Conservation (phyloP, 2,329 filamentous ascomycete genomes). For the Phialophora macrospora region DNA sequence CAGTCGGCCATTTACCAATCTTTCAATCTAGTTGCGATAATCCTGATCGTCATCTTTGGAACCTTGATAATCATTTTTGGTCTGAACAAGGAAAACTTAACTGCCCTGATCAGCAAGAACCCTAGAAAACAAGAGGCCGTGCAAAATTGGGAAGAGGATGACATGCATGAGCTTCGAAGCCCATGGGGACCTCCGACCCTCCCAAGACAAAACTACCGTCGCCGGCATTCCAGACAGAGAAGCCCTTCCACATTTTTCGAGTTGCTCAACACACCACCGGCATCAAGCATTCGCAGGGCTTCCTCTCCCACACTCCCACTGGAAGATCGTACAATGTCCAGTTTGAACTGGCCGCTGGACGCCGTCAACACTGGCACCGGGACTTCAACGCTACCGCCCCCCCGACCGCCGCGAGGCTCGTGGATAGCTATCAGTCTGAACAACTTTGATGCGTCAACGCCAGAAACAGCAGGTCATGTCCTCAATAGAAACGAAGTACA, state of each 20-base stretch:
- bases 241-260: background rate
- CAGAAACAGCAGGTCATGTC: background rate
- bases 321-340: background rate
- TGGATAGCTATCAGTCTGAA: constrained; percentile 12
- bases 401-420: background rate
- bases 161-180: constrained; percentile 22
- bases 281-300: background rate
- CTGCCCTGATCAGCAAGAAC: constrained; percentile 9
- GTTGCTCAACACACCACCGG: background rate
- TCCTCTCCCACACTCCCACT: constrained; percentile 1
- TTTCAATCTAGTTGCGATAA: constrained; percentile 31
- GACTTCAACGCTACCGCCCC: no score
- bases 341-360: background rate
- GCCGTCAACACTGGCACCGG: background rate
- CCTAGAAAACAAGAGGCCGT: constrained; percentile 1
- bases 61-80: constrained; percentile 20
- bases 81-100: constrained; percentile 19
- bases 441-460: background rate
- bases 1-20: constrained; percentile 30
- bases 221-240: background rate
- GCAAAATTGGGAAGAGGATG: constrained; percentile 25
- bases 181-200: background rate
- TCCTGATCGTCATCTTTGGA: constrained; percentile 31
- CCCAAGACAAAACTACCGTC: background rate
- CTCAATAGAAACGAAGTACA: background rate